A percentile compares a stretch with the other conserved stretches of the same genome.
phyloP scores from a whole-genome alignment of 495 filamentous ascomycete genomes.

The Tuber aestivum region DNA sequence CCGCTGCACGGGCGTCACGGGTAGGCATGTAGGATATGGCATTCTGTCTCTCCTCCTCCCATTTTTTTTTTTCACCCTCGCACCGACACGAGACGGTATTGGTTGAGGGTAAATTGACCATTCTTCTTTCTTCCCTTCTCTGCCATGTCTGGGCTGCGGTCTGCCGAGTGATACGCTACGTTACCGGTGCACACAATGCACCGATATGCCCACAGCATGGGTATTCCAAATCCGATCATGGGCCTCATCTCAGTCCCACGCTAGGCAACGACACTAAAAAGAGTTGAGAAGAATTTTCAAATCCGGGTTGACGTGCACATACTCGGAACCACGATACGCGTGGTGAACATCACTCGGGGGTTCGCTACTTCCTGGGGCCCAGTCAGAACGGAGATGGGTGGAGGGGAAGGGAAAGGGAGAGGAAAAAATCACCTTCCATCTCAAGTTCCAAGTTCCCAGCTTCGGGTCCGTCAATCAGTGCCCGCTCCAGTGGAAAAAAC shows the following conservation, averaged over 20 bases:
- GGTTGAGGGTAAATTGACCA: neutral
- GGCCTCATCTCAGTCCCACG: neutral
- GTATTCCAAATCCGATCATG: neutral
- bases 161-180: neutral
- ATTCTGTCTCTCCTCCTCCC: neutral
- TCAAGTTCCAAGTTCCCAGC: neutral
- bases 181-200: constrained; percentile 1
- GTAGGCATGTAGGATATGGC: neutral
- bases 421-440: neutral
- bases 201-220: neutral
- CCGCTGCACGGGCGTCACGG: neutral
- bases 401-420: neutral
- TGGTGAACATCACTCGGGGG: neutral
- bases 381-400: neutral
- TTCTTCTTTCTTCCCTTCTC: neutral
- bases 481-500: neutral
- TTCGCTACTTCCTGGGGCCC: neutral
- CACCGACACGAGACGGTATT: neutral
- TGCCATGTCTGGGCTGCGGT: neutral
- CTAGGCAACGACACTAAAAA: neutral
- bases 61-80: neutral
- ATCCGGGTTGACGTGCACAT: neutral
- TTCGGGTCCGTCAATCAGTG: neutral
- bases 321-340: neutral
- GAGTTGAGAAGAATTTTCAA: neutral